Evolutionary conservation across 352 stramenopile genomes (phyloP).

Genomic region (Pythium inflatum): DNA sequence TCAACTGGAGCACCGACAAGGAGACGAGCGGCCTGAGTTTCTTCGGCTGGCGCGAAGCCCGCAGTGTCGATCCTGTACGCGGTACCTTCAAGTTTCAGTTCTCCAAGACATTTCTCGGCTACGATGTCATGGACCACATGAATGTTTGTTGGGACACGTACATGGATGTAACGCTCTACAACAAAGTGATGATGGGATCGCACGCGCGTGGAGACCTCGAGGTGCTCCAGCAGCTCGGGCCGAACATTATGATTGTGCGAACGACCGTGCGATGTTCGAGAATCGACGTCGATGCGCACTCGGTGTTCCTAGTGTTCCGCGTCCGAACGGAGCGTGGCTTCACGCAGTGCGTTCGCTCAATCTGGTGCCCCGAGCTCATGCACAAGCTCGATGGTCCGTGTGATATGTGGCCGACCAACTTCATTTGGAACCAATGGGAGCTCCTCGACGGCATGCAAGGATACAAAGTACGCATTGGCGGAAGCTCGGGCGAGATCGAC

Average conservation of each 20-base stretch:
- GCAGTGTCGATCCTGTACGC: background rate
- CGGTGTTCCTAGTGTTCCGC: background rate
- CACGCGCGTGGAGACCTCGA: too few species aligned
- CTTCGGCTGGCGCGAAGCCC: constrained; percentile 18
- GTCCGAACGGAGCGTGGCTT: background rate
- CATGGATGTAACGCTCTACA: background rate
- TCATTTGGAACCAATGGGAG: background rate
- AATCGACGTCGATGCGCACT: background rate
- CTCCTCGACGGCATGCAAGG: background rate
- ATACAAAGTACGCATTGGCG: background rate
- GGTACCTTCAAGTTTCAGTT: constrained; percentile 13
- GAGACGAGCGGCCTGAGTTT: background rate
- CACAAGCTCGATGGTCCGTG: background rate
- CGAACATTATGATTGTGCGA: background rate
- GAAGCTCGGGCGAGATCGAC: background rate
- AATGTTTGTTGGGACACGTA: constrained; percentile 7
- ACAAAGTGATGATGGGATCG: background rate
- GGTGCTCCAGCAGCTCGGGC: background rate
- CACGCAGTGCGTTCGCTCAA: background rate
- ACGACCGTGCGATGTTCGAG: background rate
- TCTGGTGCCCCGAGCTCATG: background rate
- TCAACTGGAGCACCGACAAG: constrained; percentile 4
- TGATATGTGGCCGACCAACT: background rate
- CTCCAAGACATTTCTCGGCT: background rate
- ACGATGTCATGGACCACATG: background rate